Conservation (phyloP, 208 protist species). For the Phytomonas francai region DNA sequence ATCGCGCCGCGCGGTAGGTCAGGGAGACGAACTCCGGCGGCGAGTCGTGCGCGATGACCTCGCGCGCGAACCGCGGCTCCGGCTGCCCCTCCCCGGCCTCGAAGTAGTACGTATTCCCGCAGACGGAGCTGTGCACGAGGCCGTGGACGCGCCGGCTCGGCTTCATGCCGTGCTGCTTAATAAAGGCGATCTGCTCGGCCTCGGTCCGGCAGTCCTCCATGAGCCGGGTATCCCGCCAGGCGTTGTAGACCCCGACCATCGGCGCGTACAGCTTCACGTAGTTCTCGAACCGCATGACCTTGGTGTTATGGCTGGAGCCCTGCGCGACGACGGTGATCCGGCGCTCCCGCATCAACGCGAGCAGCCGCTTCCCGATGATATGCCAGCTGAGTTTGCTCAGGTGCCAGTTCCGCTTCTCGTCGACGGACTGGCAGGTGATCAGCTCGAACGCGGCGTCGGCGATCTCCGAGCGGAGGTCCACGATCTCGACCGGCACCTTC, state of each 20-base stretch:
- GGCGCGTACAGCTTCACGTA: constrained; percentile 79
- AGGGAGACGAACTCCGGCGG: constrained; percentile 79
- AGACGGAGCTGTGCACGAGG: constrained; percentile 81
- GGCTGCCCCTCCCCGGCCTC: constrained; percentile 49
- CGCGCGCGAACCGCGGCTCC: constrained; percentile 45
- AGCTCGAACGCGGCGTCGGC: constrained; percentile 79
- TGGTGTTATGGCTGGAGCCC: constrained; percentile 76
- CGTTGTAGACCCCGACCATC: constrained; percentile 86
- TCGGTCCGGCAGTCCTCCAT: constrained; percentile 75
- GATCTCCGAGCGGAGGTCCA: constrained; percentile 86
- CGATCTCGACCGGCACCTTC: constrained; percentile 76
- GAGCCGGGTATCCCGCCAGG: constrained; percentile 80
- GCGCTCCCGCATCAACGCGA: constrained; percentile 63
- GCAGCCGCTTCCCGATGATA: constrained; percentile 75
- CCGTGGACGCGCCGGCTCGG: constrained; percentile 35
- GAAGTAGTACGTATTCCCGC: constrained; percentile 77
- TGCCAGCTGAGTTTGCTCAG: constrained; percentile 74
- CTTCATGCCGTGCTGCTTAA: constrained; percentile 70
- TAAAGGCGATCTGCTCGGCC: constrained; percentile 70
- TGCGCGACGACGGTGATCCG: constrained; percentile 85
- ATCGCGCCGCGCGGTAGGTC: constrained; percentile 61
- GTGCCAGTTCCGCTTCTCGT: constrained; percentile 88
- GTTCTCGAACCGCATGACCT: constrained; percentile 85
- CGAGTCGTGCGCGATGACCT: constrained; percentile 49
- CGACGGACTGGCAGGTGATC: constrained; percentile 70